Conservation (phyloP, 345 rosid species). For the Kernera saxatilis region DNA sequence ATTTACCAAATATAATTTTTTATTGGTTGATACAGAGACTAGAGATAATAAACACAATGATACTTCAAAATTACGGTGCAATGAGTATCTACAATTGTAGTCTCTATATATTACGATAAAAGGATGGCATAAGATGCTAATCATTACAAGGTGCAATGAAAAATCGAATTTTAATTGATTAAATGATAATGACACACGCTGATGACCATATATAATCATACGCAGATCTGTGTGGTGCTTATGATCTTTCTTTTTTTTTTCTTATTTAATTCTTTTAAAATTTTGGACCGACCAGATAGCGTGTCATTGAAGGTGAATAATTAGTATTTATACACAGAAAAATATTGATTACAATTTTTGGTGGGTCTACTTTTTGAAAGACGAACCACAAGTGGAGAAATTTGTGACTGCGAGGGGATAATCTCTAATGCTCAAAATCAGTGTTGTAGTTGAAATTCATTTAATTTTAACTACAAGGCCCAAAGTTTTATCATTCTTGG, state of each 20-base stretch:
- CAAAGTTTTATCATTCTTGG: background rate
- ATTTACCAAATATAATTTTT: background rate
- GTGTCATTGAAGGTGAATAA: slow-evolving; percentile 28
- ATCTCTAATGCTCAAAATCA: background rate
- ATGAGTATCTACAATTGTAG: slow-evolving; percentile 8
- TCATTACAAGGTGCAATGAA: slow-evolving; percentile 10
- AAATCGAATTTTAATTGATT: slow-evolving; percentile 18
- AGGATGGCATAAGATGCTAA: slow-evolving; percentile 19
- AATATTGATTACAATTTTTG: slow-evolving; percentile 1
- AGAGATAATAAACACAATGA: slow-evolving; percentile 2
- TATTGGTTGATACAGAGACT: background rate
- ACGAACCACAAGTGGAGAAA: background rate
- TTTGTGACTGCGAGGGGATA: background rate
- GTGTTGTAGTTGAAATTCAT: background rate
- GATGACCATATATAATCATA: background rate
- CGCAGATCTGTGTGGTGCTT: slow-evolving; percentile 4
- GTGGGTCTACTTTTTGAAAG: slow-evolving; percentile 23
- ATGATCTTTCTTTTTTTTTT: slow-evolving; percentile 5
- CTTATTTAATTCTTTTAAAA: slow-evolving; percentile 9
- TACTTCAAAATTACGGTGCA: slow-evolving; percentile 23
- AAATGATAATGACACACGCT: slow-evolving; percentile 6
- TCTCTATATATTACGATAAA: background rate
- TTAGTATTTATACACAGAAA: background rate
- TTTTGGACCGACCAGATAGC: slow-evolving; percentile 24
- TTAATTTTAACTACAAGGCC: background rate